A percentile compares a stretch with the other conserved stretches of the same genome.
These are phyloP conservation scores for Trichoderma asperellum DNA, from an alignment of 2,329 filamentous ascomycete species.

Conservation along the genomic window DNA sequence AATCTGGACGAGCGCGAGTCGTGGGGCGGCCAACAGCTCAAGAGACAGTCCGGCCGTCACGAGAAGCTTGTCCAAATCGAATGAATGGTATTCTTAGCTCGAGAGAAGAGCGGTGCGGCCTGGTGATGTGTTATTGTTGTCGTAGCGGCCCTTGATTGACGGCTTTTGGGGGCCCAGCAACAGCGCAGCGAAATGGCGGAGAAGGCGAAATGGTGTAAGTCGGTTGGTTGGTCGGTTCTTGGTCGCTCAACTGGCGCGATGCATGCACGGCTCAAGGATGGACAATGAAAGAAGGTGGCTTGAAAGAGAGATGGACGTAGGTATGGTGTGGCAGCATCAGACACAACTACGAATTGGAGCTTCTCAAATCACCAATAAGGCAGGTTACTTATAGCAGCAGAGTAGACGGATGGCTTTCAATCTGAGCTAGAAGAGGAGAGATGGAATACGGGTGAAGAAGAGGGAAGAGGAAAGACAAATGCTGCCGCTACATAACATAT, in stretches of 20 bases:
- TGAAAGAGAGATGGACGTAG: neutral
- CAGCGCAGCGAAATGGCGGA: constrained; percentile 25
- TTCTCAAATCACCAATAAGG: neutral
- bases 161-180: constrained; percentile 5
- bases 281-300: constrained; percentile 12
- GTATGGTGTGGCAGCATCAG: neutral
- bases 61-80: constrained; percentile 9
- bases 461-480: neutral
- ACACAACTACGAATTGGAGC: constrained; percentile 13
- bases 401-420: too few species aligned
- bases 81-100: constrained; percentile 5
- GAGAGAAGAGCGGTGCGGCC: constrained; percentile 13
- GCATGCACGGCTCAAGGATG: constrained; percentile 25
- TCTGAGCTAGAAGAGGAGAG: neutral
- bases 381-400: neutral
- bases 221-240: constrained; percentile 28
- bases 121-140: constrained; percentile 23
- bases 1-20: constrained; percentile 14
- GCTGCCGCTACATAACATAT: neutral
- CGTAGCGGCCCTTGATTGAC: constrained; percentile 19
- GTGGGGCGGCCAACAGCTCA: constrained; percentile 1
- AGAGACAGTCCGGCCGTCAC: neutral
- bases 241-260: constrained; percentile 21
- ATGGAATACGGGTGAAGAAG: neutral
- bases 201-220: constrained; percentile 31